Percentiles rank a stretch among this genome's conserved stretches.
Conservation (phyloP, 768 basidiomycete species). For the Grammothele lineata region DNA sequence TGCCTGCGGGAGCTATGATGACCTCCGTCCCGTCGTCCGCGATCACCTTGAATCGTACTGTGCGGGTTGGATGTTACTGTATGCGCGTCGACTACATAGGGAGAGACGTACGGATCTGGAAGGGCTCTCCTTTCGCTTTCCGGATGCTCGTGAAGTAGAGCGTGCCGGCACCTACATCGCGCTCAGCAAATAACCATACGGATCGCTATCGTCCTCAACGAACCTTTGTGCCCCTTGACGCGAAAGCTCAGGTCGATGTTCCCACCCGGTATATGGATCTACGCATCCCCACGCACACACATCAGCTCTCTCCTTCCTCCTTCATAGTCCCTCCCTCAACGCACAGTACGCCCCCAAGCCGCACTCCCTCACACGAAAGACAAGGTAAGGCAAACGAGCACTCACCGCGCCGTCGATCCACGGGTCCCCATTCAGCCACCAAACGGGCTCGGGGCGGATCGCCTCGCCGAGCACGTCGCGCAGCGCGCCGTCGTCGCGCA, state of each 20-base stretch:
- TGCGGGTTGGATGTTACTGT: no score
- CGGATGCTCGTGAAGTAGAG: constrained; percentile 83
- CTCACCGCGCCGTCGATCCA: constrained; percentile 63
- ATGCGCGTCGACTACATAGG: no score
- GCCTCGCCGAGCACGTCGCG: constrained; percentile 58
- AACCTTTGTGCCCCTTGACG: constrained; percentile 67
- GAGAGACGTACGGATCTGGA: constrained; percentile 66
- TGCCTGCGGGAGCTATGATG: constrained; percentile 12
- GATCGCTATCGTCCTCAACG: no score
- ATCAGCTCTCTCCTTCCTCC: no score
- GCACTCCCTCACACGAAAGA: no score
- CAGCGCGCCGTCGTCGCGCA: constrained; percentile 49
- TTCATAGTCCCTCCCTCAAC: no score
- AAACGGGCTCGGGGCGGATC: constrained; percentile 58
- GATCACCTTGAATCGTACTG: constrained; percentile 23
- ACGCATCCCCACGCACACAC: background rate
- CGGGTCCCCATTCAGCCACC: constrained; percentile 78
- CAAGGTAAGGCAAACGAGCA: no score
- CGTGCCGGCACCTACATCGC: constrained; percentile 57
- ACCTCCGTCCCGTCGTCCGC: constrained; percentile 20
- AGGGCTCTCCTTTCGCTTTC: constrained; percentile 66
- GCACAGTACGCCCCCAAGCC: no score
- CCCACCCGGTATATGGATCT: constrained; percentile 74
- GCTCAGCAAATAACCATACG: background rate
- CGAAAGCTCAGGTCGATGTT: constrained; percentile 77